Evolutionary conservation across 352 stramenopile species (phyloP), one percentile per base, ranked within the genome.

Genomic region (Phytophthora cryptogea): DNA sequence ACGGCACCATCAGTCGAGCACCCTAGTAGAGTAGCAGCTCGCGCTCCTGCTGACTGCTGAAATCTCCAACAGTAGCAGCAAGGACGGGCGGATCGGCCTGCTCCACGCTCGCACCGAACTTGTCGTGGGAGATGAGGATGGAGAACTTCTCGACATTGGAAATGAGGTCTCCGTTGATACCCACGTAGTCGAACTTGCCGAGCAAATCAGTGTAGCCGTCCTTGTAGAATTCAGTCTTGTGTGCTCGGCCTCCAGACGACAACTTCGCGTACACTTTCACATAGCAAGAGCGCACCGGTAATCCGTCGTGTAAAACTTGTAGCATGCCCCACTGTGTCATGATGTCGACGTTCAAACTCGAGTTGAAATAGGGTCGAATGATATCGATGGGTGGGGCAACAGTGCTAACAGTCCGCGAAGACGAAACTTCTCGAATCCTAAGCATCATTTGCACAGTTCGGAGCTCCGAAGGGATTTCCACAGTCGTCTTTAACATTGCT

Each of bases 151-250:
- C 57, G 27, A 88, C 74, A 78, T 36, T 98, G 75, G 85, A 97
- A 97, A 76, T 97, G 80, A 83, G 77, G 84, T 83, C 66, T 46
- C 72, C 79, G 32, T 89, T 89, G 47, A 83, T 77, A 1, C 72
- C 76, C 6, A 81, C 70, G 48, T 90, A 92, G 64, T 90, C 80
- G 42, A 92, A 90, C 43, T 78, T 81, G 44, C 80, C 80, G 20
- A 86, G 48, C 39, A 94, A 42, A 41, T 94, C 80, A 23, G 82
- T 94, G 66, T 91, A 93, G 8, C 84, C 84, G 54, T 93, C 84
- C 64, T 93, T 93, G 70, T 88, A 91, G 64, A 93, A 93, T 56
- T 74, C 68, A 17, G 48, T 58, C 35, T 69, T 60, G 28, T 39
- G 39, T 1, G 39, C 8, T 11, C 52, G 17, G 36, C 41, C 36